phyloP scores from a whole-genome alignment of 441 rosid species.

The Corymbia calophylla region DNA sequence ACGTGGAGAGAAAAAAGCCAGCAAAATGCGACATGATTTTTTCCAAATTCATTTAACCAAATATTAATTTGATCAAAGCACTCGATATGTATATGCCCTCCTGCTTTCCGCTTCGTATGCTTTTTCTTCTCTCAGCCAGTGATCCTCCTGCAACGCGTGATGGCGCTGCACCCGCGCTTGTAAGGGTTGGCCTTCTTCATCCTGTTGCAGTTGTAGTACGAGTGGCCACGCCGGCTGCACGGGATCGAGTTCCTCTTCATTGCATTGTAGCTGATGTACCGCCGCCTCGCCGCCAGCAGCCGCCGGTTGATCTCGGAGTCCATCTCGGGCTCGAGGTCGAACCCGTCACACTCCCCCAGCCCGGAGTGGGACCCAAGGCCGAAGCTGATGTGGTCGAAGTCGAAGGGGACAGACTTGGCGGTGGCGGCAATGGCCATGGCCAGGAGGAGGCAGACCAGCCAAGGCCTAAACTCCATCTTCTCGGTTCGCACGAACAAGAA shows the following conservation, averaged over 20 bases:
- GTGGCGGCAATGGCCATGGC: conserved; percentile 23
- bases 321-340: conserved; percentile 21
- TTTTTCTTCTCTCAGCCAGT: conserved; percentile 11
- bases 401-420: conserved; percentile 11
- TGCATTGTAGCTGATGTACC: conserved; percentile 39
- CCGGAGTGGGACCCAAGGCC: background rate
- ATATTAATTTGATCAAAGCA: background rate
- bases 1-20: background rate
- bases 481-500: background rate
- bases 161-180: conserved; percentile 43
- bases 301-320: conserved; percentile 35
- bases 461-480: conserved; percentile 31
- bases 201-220: conserved; percentile 44
- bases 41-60: background rate
- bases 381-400: conserved; percentile 4
- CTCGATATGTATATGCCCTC: background rate
- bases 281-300: conserved; percentile 18
- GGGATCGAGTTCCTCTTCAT: conserved; percentile 29
- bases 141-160: conserved; percentile 36
- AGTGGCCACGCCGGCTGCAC: conserved; percentile 39
- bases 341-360: background rate
- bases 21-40: background rate
- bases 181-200: conserved; percentile 44
- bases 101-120: background rate
- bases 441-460: conserved; percentile 35